Percentiles rank a stretch among this genome's conserved stretches.
phyloP scores from a whole-genome alignment of 495 filamentous ascomycete genomes.

The Xylaria scruposa region DNA sequence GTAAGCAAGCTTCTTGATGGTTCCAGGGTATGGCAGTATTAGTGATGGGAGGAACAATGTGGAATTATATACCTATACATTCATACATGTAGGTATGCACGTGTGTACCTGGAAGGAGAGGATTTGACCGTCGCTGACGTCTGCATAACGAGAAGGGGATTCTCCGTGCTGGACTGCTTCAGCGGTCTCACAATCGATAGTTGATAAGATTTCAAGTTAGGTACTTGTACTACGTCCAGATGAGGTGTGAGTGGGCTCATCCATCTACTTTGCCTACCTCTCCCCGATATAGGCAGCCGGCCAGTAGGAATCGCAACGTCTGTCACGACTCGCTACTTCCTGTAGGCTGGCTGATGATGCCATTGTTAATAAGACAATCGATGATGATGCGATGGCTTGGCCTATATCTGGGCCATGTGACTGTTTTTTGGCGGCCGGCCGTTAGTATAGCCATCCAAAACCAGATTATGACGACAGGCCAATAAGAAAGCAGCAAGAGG shows the following conservation, averaged over 20 bases:
- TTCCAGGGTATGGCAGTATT: neutral
- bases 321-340: neutral
- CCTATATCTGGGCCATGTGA: constrained; percentile 11
- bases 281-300: neutral
- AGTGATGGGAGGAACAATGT: neutral
- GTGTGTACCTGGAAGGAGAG: neutral
- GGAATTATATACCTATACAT: neutral
- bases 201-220: neutral
- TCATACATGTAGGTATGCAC: neutral
- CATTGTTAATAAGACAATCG: constrained; percentile 10
- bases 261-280: neutral
- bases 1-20: neutral
- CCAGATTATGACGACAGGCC: neutral
- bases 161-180: neutral
- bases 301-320: constrained; percentile 12
- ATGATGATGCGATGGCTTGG: constrained; percentile 14
- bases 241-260: constrained; percentile 1
- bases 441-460: neutral
- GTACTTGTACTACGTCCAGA: neutral
- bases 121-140: neutral
- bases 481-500: constrained; percentile 1
- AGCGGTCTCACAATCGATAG: neutral
- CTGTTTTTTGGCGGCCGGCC: constrained; percentile 1
- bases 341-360: neutral
- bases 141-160: neutral